Conservation (phyloP, 2,329 filamentous ascomycete species). For the Phyllosticta citrichinensis region DNA sequence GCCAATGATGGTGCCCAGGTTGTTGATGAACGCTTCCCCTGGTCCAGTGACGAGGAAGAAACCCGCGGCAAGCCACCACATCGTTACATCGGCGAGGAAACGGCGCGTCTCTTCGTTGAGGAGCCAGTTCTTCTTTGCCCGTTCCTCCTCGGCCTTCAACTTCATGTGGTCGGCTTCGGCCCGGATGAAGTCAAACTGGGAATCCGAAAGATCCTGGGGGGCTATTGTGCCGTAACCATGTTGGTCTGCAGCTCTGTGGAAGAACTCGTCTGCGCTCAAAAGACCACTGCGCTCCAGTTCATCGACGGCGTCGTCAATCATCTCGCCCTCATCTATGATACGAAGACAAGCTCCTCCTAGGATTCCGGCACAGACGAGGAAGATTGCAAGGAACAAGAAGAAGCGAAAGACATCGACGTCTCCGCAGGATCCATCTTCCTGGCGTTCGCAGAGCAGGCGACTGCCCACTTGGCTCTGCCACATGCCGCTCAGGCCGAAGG, state of each 20-base stretch:
- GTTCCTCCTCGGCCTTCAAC: slow-evolving; percentile 41
- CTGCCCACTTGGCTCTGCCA: slow-evolving; percentile 87
- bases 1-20: slow-evolving; percentile 84
- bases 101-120: slow-evolving; percentile 81
- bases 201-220: slow-evolving; percentile 36
- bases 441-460: slow-evolving; percentile 61
- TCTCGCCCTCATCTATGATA: slow-evolving; percentile 72
- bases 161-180: slow-evolving; percentile 38
- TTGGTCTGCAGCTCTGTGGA: slow-evolving; percentile 46
- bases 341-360: slow-evolving; percentile 64
- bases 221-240: slow-evolving; percentile 55
- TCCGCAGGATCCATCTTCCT: slow-evolving; percentile 49
- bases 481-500: slow-evolving; percentile 89
- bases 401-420: slow-evolving; percentile 70
- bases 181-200: slow-evolving; percentile 36
- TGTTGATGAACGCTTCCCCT: slow-evolving; percentile 97
- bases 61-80: slow-evolving; percentile 88
- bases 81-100: slow-evolving; percentile 80
- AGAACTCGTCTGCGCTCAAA: slow-evolving; percentile 64
- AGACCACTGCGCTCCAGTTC: slow-evolving; percentile 84
- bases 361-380: slow-evolving; percentile 62
- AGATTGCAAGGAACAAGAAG: slow-evolving; percentile 71
- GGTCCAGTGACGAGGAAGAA: slow-evolving; percentile 92
- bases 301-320: slow-evolving; percentile 84
- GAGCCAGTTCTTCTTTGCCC: slow-evolving; percentile 76